A percentile compares a stretch with the other conserved stretches of the same genome.
Evolutionary conservation across 306 rosid species (phyloP).

Genomic region (Begonia peltatifolia): DNA sequence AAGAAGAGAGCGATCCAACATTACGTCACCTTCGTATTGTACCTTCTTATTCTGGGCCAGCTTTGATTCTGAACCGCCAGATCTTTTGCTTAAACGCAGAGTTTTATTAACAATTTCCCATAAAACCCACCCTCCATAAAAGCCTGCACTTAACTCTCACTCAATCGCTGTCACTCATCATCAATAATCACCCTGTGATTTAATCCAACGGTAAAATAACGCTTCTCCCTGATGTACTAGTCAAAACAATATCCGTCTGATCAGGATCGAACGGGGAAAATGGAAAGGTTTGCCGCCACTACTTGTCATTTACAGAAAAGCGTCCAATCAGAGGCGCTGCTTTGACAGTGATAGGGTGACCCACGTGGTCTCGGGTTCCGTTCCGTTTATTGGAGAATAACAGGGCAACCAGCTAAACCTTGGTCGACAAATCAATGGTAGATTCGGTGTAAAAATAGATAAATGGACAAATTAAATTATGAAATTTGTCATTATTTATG

Average conservation of each 20-base stretch:
- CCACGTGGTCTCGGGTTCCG: slow-evolving; percentile 10
- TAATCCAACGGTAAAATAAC: not conserved
- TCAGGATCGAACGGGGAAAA: not conserved
- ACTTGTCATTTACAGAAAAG: not conserved
- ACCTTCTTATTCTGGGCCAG: slow-evolving; percentile 2
- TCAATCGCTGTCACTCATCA: not conserved
- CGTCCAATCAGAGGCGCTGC: slow-evolving; percentile 9
- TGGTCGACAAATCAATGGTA: no score
- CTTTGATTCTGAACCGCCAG: slow-evolving; percentile 16
- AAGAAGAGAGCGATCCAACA: slow-evolving; percentile 7
- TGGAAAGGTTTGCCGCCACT: not conserved
- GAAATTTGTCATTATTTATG: no score
- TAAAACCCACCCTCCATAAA: not conserved
- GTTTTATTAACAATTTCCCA: slow-evolving; percentile 19
- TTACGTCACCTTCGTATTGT: slow-evolving; percentile 25
- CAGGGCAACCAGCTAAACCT: no score
- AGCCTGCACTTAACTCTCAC: slow-evolving; percentile 2
- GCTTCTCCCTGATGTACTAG: not conserved
- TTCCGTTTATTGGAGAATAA: not conserved
- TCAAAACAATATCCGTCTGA: not conserved
- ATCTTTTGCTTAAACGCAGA: slow-evolving; percentile 19
- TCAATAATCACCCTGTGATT: not conserved
- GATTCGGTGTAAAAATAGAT: no score
- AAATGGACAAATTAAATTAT: no score
- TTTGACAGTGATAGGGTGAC: slow-evolving; percentile 8